Base-by-base conservation (phyloP, 2,329 filamentous ascomycete genomes). In the Paraphaeosphaeria sporulosa region DNA sequence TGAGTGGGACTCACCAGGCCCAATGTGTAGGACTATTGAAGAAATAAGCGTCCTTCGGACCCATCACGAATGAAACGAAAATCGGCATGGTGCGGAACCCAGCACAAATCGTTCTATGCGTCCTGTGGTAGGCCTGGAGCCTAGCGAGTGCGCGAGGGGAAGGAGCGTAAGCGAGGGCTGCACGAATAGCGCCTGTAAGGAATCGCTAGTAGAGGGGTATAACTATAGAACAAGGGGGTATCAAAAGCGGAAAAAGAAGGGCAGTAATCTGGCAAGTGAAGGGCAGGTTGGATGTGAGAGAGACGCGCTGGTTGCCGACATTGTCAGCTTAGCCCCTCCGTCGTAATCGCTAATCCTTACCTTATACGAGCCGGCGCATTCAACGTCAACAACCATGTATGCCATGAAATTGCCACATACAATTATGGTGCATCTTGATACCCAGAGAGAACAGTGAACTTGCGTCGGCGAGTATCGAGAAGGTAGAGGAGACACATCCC, bases 1-100 rank as follows among this genome's bases (percentile, higher is more conserved):
- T 32, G 10, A 12, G 30, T 12, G 10, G 4, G 47, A 63, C 69
- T 63, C 59, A 73, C 70, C 71, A 67, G 23, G 72, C 71, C 72
- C 72, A 74, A 55, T 74, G 73, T 10, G 70, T 74, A 30, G 73
- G 73, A 44, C 64, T 73, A 54, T 74, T 75, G 53, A 75, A 75
- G 64, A 75, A 74, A 58, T 75, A 75, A 0, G 66, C 58, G 36
- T 71, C 64, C 42, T 74, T 73, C 30, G 62, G 15, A 19, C 73
- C 73, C 55, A 75, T 63, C 10, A 69, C 58, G 49, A 75, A 75
- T 1, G 63, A 74, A 2, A 70, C 66, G 32, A 66, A 71, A 43
- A 74, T 68, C 25, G 71, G 63, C 72, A 73, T 75, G 34, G 50
- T 51, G 30, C 12, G 12, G 44, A 53, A 27, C 6, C 25, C 30